These are phyloP conservation scores for Panicum hallii DNA, from an alignment of 202 grass and related monocot species.

Conservation along the genomic window DNA sequence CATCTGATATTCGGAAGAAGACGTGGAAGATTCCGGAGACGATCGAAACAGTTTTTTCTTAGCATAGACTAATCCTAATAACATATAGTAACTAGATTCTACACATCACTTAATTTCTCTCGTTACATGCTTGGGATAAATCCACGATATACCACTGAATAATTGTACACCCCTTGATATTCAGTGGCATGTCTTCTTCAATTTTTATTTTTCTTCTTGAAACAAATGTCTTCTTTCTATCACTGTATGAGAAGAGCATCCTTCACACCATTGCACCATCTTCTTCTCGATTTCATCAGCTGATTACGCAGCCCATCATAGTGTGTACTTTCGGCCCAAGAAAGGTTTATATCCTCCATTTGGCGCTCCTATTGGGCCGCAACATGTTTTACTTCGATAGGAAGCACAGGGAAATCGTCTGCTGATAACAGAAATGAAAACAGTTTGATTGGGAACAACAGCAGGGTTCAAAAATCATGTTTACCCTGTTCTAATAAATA, in stretches of 20 bases:
- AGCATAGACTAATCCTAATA: not conserved
- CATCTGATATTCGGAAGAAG: too few species aligned
- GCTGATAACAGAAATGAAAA: slow-evolving; percentile 3
- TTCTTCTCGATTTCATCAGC: not conserved
- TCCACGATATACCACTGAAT: not conserved
- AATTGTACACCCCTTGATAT: not conserved
- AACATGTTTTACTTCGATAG: slow-evolving; percentile 44
- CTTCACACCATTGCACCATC: not conserved
- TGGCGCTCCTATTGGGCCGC: not conserved
- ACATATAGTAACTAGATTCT: not conserved
- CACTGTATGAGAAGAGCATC: not conserved
- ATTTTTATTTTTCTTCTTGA: not conserved
- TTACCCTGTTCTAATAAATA: too few species aligned
- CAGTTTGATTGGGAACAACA: not conserved
- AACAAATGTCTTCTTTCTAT: not conserved
- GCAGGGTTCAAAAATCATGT: not conserved
- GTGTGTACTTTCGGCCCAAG: not conserved
- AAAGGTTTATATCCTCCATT: not conserved
- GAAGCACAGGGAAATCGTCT: slow-evolving; percentile 40
- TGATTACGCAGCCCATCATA: not conserved
- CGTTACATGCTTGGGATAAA: not conserved
- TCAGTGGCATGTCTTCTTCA: not conserved
- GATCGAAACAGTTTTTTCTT: not conserved
- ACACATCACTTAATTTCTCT: not conserved
- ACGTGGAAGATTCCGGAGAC: too few species aligned